Evolutionary conservation across 2,329 filamentous ascomycete genomes (phyloP), one percentile per base, ranked within the genome.

Genomic region (Ustilaginoidea virens): DNA sequence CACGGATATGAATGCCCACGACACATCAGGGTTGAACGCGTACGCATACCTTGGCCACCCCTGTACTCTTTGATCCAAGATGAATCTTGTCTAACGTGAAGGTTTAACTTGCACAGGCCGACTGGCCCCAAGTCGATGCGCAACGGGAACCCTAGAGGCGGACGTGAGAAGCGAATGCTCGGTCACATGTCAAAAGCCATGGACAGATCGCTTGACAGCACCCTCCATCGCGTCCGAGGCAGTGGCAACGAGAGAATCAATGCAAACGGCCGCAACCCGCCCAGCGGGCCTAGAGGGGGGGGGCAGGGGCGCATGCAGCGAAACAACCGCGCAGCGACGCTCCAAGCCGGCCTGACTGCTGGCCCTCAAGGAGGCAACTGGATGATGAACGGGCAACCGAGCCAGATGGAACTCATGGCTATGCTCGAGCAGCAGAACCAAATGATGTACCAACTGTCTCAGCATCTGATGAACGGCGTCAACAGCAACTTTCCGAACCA

Each of bases 121-220:
- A 96, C 85, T 29, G 90, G 87, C 32, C 90, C 90, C 12, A 90
- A 86, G 51, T 85, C 86, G 19, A 93, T 96, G 85, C 80, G 90
- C 46, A 82, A 79, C 49, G 71, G 71, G 29, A 69, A 60, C 42
- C 48, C 49, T 30, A 55, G 66, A 32, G 61, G 65, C 31, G 66
- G 71, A 31, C 74, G 81, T 40, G 79, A 80, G 34, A 85, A 83
- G 51, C 74, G 82, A 36, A 74, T 94, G 63, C 64, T 94, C 32
- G 82, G 83, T 28, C 83, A 94, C 41, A 69, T 92, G 47, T 74
- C 78, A 48, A 81, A 81, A 45, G 73, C 75, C 10, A 75, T 93
- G 71, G 82, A 92, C 43, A 75, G 87, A 36, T 63, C 66, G 20
- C 61, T 63, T 40, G 85, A 93, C 41, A 66, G 67, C n/a, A 68